These are phyloP conservation scores for Coffea canephora DNA, from an alignment of 257 asterid genomes.

Conservation along the genomic window DNA sequence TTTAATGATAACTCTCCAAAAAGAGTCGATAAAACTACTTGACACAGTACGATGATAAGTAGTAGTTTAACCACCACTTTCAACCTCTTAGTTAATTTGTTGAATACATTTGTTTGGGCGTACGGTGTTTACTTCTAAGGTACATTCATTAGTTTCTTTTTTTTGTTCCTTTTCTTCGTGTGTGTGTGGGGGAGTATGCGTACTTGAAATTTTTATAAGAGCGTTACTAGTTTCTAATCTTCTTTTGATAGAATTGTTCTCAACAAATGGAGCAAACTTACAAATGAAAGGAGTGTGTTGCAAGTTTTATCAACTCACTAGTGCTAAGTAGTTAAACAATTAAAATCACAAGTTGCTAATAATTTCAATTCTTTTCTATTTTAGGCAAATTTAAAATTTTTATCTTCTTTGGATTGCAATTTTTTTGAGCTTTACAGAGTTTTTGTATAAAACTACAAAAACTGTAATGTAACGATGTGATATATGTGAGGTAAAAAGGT, in stretches of 20 bases:
- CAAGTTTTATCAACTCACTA: too few species aligned
- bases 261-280: neutral
- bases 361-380: too few species aligned
- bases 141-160: neutral
- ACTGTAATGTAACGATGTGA: too few species aligned
- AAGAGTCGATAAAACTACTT: neutral
- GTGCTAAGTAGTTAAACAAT: too few species aligned
- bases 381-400: too few species aligned
- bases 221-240: neutral
- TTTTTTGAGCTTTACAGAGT: too few species aligned
- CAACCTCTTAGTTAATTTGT: neutral
- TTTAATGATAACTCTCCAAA: neutral
- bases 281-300: neutral
- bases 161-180: too few species aligned
- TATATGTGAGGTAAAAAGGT: too few species aligned
- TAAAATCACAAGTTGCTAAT: too few species aligned
- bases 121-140: neutral
- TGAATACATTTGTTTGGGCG: neutral
- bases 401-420: too few species aligned
- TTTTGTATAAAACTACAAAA: too few species aligned
- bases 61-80: neutral
- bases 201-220: neutral
- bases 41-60: neutral
- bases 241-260: too few species aligned
- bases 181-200: neutral